phyloP scores from a whole-genome alignment of 352 stramenopile genomes.

The Pythium sp. region DNA sequence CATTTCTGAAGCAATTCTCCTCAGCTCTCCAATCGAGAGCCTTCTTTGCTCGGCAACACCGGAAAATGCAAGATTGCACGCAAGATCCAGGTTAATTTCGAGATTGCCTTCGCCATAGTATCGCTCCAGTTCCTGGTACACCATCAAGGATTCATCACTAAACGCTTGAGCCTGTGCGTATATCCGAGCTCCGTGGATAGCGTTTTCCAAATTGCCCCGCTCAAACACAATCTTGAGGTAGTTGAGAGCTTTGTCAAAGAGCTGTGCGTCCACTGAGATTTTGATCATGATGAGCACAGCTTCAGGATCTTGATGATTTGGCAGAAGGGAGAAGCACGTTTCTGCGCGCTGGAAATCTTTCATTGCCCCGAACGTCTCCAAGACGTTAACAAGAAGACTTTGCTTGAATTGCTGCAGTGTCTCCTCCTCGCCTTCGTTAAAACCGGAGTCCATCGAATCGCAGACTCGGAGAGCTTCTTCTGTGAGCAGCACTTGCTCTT shows the following conservation, averaged over 20 bases:
- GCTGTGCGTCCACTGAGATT: conserved; percentile 43
- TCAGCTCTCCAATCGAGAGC: conserved; percentile 46
- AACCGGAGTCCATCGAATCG: conserved; percentile 42
- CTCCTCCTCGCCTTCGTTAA: conserved; percentile 26
- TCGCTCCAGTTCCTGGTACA: conserved; percentile 61
- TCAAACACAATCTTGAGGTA: conserved; percentile 52
- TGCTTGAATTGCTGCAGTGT: conserved; percentile 38
- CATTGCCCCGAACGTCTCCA: conserved; percentile 43
- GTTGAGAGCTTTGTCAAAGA: conserved; percentile 46
- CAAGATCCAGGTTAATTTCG: conserved; percentile 64
- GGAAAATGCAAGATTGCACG: conserved; percentile 48
- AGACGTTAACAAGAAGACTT: conserved; percentile 38
- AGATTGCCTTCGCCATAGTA: conserved; percentile 55
- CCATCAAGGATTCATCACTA: conserved; percentile 45
- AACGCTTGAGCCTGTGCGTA: conserved; percentile 46
- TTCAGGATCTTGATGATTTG: conserved; percentile 27
- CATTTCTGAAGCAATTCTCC: conserved; percentile 26
- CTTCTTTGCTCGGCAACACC: conserved; percentile 20
- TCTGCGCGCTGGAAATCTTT: conserved; percentile 60
- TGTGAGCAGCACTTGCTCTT: conserved; percentile 39
- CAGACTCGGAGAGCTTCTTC: conserved; percentile 62
- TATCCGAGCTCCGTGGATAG: conserved; percentile 40
- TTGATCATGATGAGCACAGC: conserved; percentile 55
- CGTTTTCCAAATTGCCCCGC: conserved; percentile 40
- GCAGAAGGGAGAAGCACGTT: conserved; percentile 51